Percentiles rank a stretch among this genome's conserved stretches.
Evolutionary conservation across 192 early-diverging fungal species (phyloP).

Genomic region (Umbelopsis vinacea): DNA sequence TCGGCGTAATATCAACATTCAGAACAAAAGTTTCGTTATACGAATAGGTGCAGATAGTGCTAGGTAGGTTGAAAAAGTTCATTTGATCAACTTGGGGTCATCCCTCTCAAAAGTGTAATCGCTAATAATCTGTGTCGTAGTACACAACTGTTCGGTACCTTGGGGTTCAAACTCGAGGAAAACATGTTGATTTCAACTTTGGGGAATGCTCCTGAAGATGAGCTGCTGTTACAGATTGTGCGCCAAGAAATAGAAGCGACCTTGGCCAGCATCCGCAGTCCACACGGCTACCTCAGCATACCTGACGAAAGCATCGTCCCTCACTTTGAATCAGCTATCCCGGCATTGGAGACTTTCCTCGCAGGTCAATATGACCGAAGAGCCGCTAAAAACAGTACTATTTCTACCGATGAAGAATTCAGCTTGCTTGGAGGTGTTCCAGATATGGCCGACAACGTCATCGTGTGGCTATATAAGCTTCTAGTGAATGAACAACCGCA

Average conservation of each 20-base stretch:
- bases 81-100: too few species aligned
- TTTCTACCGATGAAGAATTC: constrained; percentile 30
- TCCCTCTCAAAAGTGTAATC: too few species aligned
- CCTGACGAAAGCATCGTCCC: neutral
- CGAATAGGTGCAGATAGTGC: constrained; percentile 38
- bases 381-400: constrained; percentile 8
- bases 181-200: neutral
- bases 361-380: constrained; percentile 11
- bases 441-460: constrained; percentile 48
- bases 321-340: constrained; percentile 23
- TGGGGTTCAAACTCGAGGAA: constrained; percentile 35
- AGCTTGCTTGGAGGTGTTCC: constrained; percentile 44
- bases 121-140: constrained; percentile 8
- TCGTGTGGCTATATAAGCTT: constrained; percentile 57
- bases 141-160: constrained; percentile 29
- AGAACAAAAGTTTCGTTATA: constrained; percentile 33
- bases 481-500: constrained; percentile 50
- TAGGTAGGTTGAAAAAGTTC: constrained; percentile 33
- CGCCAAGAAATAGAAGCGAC: constrained; percentile 4
- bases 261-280: constrained; percentile 10
- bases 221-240: constrained; percentile 1
- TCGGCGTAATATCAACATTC: constrained; percentile 40
- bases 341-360: constrained; percentile 14
- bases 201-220: neutral
- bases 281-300: neutral